Base-by-base conservation (phyloP, 1,139 yeast genomes). In the Spathaspora sp. region DNA sequence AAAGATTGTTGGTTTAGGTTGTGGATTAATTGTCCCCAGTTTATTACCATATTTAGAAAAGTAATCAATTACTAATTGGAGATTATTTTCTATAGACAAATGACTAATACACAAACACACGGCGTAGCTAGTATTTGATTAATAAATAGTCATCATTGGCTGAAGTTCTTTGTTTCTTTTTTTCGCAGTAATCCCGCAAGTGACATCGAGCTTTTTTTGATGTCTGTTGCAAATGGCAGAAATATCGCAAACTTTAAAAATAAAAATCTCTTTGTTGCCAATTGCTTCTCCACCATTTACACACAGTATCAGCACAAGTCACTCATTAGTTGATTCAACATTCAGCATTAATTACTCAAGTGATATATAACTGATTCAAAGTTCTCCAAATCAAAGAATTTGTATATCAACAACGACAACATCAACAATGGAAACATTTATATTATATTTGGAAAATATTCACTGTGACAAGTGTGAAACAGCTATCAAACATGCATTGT, bases 391-490 rank as follows among this genome's bases (percentile, higher is more conserved):
- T 20, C 7, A 20, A 7, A 7, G 23, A 20, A 7, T 20, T 20
- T 4, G 6, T 20, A 7, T 4, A 20, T 7, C 23, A 20, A 20
- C 23, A 20, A 4, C 13, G 17, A 23, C 40, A 24, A 7, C 36
- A 20, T 3, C 20, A 24, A 40, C 13, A 31, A 66, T 68, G 72
- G 64, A 67, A 39, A 59, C 55, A 18, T 56, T 73, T 38, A 56
- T 51, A 13, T 43, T 73, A 5, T 52, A 57, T 18, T 57, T 79
- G 23, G 63, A 67, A 11, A 80, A 81, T 51, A 65, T 81, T 25
- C 86, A 81, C 55, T 81, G 86, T 56, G 65, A 62, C 9, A 74
- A 74, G 39, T 81, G 85, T 56, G 79, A 72, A 50, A 51, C 55
- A 1, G 60, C 73, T 1, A 65, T 81, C 8, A 38, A 25, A 15